Evolutionary conservation across 2,329 filamentous ascomycete genomes (phyloP).

Genomic region (Neobulgaria alba): DNA sequence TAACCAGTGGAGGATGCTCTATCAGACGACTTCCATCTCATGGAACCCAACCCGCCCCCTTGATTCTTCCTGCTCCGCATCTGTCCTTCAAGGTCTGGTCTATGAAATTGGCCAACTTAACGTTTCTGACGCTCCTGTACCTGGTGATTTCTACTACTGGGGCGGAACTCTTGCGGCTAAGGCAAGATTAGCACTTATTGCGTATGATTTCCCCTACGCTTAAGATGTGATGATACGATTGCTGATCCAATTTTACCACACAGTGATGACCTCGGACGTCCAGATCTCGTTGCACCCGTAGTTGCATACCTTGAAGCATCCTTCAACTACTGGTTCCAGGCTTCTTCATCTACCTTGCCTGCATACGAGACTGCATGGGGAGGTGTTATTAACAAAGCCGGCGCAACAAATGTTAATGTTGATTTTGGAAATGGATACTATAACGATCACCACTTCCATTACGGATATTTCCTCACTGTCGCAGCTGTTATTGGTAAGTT

Average conservation of each 20-base stretch:
- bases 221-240: background rate
- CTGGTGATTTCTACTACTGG: background rate
- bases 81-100: background rate
- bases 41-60: background rate
- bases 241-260: background rate
- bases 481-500: slow-evolving; percentile 76
- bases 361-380: slow-evolving; percentile 63
- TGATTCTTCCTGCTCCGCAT: background rate
- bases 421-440: slow-evolving; percentile 91
- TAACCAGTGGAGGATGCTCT: background rate
- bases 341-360: background rate
- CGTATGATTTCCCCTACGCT: background rate
- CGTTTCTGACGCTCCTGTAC: background rate
- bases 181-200: background rate
- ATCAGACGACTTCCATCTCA: background rate
- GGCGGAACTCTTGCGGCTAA: background rate
- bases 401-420: slow-evolving; percentile 54
- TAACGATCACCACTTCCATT: slow-evolving; percentile 65
- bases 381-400: slow-evolving; percentile 66
- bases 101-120: background rate
- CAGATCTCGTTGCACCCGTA: background rate
- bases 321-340: background rate
- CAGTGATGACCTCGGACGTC: background rate
- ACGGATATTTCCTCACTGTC: slow-evolving; percentile 70
- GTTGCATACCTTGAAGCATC: background rate